A percentile compares a stretch with the other conserved stretches of the same genome.
These are phyloP conservation scores for Didymella pomorum DNA, from an alignment of 2,329 filamentous ascomycete species.

Conservation along the genomic window DNA sequence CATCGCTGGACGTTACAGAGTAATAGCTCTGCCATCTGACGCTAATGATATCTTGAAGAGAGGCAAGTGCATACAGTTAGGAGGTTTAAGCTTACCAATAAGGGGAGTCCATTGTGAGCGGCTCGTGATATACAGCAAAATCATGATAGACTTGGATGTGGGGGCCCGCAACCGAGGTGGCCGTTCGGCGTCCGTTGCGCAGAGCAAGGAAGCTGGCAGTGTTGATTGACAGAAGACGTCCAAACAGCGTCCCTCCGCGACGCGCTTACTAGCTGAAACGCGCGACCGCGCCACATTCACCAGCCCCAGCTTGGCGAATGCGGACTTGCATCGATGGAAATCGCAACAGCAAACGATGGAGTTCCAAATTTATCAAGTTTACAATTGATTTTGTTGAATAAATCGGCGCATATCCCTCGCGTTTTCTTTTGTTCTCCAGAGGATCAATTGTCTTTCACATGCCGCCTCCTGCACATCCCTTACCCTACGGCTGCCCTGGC, in stretches of 20 bases:
- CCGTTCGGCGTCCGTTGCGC: background rate
- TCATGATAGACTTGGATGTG: background rate
- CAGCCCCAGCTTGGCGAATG: background rate
- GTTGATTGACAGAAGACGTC: no score
- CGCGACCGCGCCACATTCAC: background rate
- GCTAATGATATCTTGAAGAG: background rate
- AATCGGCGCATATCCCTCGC: background rate
- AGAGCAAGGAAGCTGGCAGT: background rate
- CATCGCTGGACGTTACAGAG: background rate
- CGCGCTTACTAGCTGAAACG: background rate
- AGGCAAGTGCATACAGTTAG: background rate
- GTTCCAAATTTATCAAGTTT: background rate
- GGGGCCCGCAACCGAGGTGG: background rate
- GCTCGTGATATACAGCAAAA: background rate
- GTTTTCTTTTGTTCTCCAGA: background rate
- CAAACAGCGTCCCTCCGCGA: background rate
- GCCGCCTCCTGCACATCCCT: background rate
- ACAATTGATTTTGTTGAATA: background rate
- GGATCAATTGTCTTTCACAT: background rate
- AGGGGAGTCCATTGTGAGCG: background rate
- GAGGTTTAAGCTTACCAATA: background rate
- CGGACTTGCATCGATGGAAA: background rate
- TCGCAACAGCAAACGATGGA: background rate
- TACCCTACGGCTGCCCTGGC: slow-evolving; percentile 62
- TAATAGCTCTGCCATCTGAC: background rate